phyloP scores from a whole-genome alignment of 495 filamentous ascomycete species.

The Cladorrhinum samala region DNA sequence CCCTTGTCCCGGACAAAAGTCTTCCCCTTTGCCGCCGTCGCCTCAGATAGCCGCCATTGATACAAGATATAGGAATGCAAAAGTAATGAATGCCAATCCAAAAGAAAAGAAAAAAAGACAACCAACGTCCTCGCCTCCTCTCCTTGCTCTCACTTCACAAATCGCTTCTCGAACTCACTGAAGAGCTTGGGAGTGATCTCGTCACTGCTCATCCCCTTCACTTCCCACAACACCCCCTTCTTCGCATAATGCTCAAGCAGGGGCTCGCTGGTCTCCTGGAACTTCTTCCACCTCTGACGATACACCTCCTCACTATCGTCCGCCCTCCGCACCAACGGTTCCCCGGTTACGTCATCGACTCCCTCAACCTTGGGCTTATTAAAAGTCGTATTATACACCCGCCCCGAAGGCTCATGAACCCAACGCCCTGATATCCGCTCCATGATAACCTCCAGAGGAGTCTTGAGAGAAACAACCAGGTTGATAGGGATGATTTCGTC shows the following conservation, averaged over 20 bases:
- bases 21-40: neutral
- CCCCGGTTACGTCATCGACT: conserved; percentile 86
- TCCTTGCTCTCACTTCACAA: too few species aligned
- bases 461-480: conserved; percentile 67
- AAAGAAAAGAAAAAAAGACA: neutral
- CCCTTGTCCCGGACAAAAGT: neutral
- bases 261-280: conserved; percentile 78
- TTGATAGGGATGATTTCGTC: conserved; percentile 84
- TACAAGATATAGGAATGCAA: neutral
- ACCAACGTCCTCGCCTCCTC: too few species aligned
- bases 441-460: conserved; percentile 71
- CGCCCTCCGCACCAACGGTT: conserved; percentile 69
- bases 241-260: conserved; percentile 83
- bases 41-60: too few species aligned
- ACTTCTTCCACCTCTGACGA: conserved; percentile 68
- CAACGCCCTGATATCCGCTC: conserved; percentile 84
- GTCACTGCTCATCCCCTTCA: conserved; percentile 80
- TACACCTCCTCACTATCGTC: conserved; percentile 88
- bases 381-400: conserved; percentile 92
- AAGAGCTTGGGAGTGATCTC: conserved; percentile 87
- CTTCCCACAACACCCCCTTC: conserved; percentile 81
- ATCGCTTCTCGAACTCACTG: conserved; percentile 70
- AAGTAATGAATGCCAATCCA: neutral
- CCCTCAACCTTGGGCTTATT: conserved; percentile 75
- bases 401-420: conserved; percentile 87